Conservation (phyloP, 306 rosid genomes). For the Trifolium repens region DNA sequence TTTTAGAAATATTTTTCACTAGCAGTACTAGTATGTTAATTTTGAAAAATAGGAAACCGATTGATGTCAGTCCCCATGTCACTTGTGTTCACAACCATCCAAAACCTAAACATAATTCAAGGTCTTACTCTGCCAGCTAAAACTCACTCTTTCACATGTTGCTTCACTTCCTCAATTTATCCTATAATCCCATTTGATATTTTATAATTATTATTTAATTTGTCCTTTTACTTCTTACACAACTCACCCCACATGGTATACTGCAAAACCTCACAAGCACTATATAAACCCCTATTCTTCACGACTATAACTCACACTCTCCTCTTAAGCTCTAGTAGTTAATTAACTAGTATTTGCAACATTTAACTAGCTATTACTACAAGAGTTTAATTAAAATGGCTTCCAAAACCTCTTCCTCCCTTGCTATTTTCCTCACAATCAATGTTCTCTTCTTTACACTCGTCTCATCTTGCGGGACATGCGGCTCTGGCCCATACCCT, state of each 20-base stretch:
- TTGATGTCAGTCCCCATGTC: conserved; percentile 10
- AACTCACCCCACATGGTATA: conserved; percentile 29
- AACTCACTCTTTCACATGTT: conserved; percentile 32
- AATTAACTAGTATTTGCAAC: conserved; percentile 4
- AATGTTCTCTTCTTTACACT: conserved; percentile 77
- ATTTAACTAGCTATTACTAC: not conserved
- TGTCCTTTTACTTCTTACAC: not conserved
- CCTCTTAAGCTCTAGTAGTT: conserved; percentile 25
- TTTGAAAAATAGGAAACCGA: not conserved
- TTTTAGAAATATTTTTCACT: not conserved
- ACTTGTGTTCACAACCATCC: conserved; percentile 22
- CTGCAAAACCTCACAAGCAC: not conserved
- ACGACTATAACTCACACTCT: conserved; percentile 17
- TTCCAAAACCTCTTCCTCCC: conserved; percentile 60
- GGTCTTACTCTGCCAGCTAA: conserved; percentile 11
- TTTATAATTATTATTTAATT: not conserved
- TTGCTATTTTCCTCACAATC: conserved; percentile 68
- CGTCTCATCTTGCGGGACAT: conserved; percentile 57
- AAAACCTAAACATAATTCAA: conserved; percentile 18
- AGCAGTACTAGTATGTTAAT: not conserved
- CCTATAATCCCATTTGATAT: not conserved
- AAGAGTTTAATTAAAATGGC: conserved; percentile 49
- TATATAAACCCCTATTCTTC: conserved; percentile 17
- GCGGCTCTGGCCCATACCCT: conserved; percentile 40
- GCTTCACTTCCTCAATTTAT: conserved; percentile 18